Base-by-base conservation (phyloP, 2,329 filamentous ascomycete species). In the Neopestalotiopsis clavispora region DNA sequence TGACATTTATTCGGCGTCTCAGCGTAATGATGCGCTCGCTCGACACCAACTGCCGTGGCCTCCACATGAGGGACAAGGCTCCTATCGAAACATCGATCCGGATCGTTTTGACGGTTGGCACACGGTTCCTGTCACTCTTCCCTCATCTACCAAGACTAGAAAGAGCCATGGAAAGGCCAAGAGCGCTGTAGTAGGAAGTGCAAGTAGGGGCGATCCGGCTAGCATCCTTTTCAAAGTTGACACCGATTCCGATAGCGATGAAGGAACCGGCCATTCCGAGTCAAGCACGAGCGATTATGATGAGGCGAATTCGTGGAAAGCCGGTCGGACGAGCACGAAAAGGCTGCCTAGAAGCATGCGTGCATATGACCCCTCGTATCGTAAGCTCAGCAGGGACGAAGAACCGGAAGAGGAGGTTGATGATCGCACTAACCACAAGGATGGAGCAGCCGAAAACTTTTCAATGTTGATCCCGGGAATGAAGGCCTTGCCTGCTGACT, bases 11-110 rank as follows among this genome's bases (percentile, higher is more conserved):
- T 69, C 72, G 17, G 72, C 71, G 32, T 49, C 14, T n/a, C 10
- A 4, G 17, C 45, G 17, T 7, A n/a, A 32, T 23, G 65, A 20
- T 1, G 57, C 38, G 32, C 10, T 52, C 23, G n/a, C 28, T 13
- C 40, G 45, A n/a, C 66, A 49, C 10, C 13, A 32, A 2, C 64
- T 73, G 7, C 71, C 72, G 13, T 73, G 72, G 72, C 72, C 72
- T n/a, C 72, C 72, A 4, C 70, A 70, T 28, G 20, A 49, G 59
- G 71, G 70, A 17, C 45, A 17, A 6, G 30, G 30, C 4, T 2
- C 4, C 5, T 62, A 62, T 23, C 59, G 34, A 34, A 62, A 10
- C 14, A 13, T 34, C 20, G 30, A 62, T 32, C 23, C 57, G 34
- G 45, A 10, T 28, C 23, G 23, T 52, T 2, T 20, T 4, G 23